Evolutionary conservation across 2,329 filamentous ascomycete species (phyloP).

Genomic region (Penicillium paneum): DNA sequence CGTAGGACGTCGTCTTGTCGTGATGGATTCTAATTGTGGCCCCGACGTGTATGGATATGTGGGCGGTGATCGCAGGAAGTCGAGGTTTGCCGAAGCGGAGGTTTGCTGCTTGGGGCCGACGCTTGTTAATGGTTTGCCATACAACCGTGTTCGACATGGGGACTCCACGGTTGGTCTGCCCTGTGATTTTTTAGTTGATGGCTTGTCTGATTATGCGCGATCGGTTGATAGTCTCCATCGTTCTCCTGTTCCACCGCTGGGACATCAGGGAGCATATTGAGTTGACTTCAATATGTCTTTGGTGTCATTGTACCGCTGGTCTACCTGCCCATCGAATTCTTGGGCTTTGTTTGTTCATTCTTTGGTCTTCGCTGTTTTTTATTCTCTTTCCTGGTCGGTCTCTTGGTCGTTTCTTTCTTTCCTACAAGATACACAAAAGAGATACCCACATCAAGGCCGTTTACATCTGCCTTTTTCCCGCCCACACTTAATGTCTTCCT

Average conservation of each 20-base stretch:
- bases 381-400: slow-evolving; percentile 2
- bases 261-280: slow-evolving; percentile 21
- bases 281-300: background rate
- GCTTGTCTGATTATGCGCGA: slow-evolving; percentile 21
- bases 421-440: slow-evolving; percentile 8
- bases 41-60: slow-evolving; percentile 42
- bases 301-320: background rate
- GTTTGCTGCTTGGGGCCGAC: slow-evolving; percentile 27
- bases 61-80: slow-evolving; percentile 29
- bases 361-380: background rate
- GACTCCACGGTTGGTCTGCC: slow-evolving; percentile 13
- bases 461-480: background rate
- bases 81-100: slow-evolving; percentile 9
- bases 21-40: slow-evolving; percentile 31
- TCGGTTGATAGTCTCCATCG: slow-evolving; percentile 20
- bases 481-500: background rate
- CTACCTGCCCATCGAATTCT: background rate
- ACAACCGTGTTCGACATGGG: slow-evolving; percentile 33
- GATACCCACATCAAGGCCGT: slow-evolving; percentile 9
- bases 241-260: slow-evolving; percentile 24
- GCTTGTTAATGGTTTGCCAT: slow-evolving; percentile 42
- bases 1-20: slow-evolving; percentile 17
- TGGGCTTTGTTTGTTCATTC: background rate
- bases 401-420: slow-evolving; percentile 4
- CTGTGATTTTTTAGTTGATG: slow-evolving; percentile 21